phyloP scores from a whole-genome alignment of 2,329 filamentous ascomycete genomes.

The Emergomyces africanus region DNA sequence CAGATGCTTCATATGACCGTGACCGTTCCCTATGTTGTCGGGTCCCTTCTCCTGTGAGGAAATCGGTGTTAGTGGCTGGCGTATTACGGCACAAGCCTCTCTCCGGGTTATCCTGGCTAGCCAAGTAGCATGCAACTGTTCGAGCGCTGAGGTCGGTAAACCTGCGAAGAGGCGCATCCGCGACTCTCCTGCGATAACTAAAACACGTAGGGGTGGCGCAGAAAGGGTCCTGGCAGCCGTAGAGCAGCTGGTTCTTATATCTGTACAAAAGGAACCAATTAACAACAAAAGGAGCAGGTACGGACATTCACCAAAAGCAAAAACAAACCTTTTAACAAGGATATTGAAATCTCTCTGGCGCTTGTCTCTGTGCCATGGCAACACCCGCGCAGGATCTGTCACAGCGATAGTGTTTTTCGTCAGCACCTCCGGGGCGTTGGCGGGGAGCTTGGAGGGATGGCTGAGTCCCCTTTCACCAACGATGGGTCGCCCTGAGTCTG shows the following conservation, averaged over 20 bases:
- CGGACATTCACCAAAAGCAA: not conserved
- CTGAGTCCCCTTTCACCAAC: constrained; percentile 18
- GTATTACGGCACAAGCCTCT: constrained; percentile 50
- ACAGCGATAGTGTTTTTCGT: constrained; percentile 28
- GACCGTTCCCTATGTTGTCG: not conserved
- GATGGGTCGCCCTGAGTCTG: constrained; percentile 16
- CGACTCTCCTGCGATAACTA: constrained; percentile 57
- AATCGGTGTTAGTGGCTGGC: constrained; percentile 9
- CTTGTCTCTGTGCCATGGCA: constrained; percentile 28
- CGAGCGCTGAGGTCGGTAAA: constrained; percentile 74
- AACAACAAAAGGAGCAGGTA: not conserved
- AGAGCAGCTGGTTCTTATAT: constrained; percentile 68
- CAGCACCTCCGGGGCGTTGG: constrained; percentile 27
- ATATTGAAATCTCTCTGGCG: constrained; percentile 39
- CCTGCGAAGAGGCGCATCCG: constrained; percentile 57
- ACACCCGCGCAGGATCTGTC: constrained; percentile 23
- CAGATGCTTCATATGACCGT: not conserved
- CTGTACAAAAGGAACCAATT: constrained; percentile 32
- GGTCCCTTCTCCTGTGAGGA: not conserved
- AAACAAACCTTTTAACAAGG: constrained; percentile 51
- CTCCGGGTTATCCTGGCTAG: constrained; percentile 66
- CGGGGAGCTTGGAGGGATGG: constrained; percentile 28
- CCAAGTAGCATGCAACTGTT: constrained; percentile 66
- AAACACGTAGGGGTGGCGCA: constrained; percentile 72
- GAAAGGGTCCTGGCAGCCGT: constrained; percentile 57